Evolutionary conservation across 805 yeast genomes (phyloP), one percentile per base, ranked within the genome.

Genomic region (Hanseniaspora clermontiae): DNA sequence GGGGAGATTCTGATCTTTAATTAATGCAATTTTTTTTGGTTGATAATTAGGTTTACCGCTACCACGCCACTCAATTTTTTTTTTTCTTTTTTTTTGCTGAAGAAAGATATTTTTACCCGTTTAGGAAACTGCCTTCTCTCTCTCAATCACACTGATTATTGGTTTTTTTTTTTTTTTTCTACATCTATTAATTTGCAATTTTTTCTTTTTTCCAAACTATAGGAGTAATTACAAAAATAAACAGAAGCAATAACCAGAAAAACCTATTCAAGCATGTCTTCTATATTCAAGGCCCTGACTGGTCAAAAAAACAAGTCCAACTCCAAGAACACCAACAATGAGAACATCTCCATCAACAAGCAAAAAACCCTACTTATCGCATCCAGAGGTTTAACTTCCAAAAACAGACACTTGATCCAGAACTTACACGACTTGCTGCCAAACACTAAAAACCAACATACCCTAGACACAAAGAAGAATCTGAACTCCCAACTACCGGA

Each of bases 391-490:
- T 86, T 91, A 57, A 89, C 96, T 32, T 88, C 75, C 68, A 84
- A 98, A 74, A 97, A 93, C 68, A 89, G 98, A 66, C 97, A 93
- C 71, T 73, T 93, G 65, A 87, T 93, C 60, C 78, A 79, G 62
- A 97, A 93, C 72, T 73, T 93, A 60, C 73, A 81, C 61, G 71
- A 80, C 24, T 74, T 93, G 68, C 72, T 93, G 68, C 98, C 98
- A 57, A 98, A 93, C 68, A 84, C 95, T 43, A 82, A 96, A 69
- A 91, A 90, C 67, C 98, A 93, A 72, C 95, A 97, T 59, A 93
- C 93, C 69, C 77, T 91, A 65, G 98, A 93, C 71, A 83, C 90
- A 58, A 93, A 93, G 72, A 87, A 90, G 68, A 87, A 87, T 69
- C 77, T 91, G 60, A 79, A 80, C 68, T 91, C 89, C 69, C 51